Conservation (phyloP, 2,329 filamentous ascomycete species). For the Aspergillus transmontanensis region DNA sequence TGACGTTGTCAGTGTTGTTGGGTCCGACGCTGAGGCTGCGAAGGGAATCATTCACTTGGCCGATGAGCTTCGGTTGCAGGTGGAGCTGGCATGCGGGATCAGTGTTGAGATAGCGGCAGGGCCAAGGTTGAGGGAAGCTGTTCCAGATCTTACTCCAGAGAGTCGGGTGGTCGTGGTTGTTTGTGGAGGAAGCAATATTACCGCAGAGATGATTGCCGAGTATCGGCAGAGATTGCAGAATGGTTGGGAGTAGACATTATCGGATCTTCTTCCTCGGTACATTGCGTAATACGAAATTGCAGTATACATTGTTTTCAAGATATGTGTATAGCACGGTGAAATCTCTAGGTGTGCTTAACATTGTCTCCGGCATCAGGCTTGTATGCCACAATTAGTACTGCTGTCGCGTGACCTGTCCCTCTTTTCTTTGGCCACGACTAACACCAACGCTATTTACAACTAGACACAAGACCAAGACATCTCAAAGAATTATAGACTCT, state of each 20-base stretch:
- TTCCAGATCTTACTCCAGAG: constrained; percentile 30
- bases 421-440: no score
- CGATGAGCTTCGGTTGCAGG: constrained; percentile 75
- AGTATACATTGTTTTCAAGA: not conserved
- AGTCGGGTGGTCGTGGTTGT: constrained; percentile 41
- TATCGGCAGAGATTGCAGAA: constrained; percentile 48
- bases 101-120: constrained; percentile 57
- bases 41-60: constrained; percentile 72
- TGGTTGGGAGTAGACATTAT: constrained; percentile 28
- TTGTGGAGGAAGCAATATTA: constrained; percentile 54
- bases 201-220: constrained; percentile 52
- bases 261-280: not conserved
- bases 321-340: not conserved
- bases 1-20: constrained; percentile 60
- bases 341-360: not conserved
- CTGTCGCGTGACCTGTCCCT: no score
- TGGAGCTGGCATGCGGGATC: constrained; percentile 82
- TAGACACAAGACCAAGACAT: no score
- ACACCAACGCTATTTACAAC: no score
- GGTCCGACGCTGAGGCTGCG: constrained; percentile 75
- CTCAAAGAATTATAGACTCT: no score
- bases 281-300: not conserved
- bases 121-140: constrained; percentile 25
- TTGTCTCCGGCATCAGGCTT: not conserved
- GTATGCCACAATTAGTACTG: not conserved